phyloP scores from a whole-genome alignment of 345 rosid species.

The Linum lewisii region DNA sequence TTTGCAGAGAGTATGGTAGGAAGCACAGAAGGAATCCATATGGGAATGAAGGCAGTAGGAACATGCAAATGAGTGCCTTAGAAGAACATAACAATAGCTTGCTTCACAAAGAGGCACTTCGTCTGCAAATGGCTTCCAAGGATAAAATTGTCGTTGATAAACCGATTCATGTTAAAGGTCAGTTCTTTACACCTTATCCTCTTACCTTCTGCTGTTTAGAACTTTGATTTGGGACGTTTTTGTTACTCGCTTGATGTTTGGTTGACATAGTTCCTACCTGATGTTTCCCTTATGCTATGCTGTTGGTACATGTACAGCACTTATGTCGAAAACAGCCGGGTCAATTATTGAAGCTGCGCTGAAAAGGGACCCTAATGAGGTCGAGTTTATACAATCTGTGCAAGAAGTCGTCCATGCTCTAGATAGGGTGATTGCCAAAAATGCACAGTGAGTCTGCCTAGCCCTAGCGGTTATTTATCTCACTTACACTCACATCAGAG shows the following conservation, averaged over 20 bases:
- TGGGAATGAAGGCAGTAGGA: slow-evolving; percentile 98
- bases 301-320: too few species aligned
- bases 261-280: background rate
- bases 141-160: slow-evolving; percentile 84
- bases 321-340: slow-evolving; percentile 99
- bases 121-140: slow-evolving; percentile 95
- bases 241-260: background rate
- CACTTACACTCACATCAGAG: background rate
- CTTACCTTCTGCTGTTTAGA: slow-evolving; percentile 5
- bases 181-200: slow-evolving; percentile 8
- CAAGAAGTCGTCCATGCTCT: slow-evolving; percentile 96
- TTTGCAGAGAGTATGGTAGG: slow-evolving; percentile 94
- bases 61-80: slow-evolving; percentile 99
- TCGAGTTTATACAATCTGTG: slow-evolving; percentile 83
- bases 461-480: background rate
- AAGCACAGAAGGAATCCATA: slow-evolving; percentile 96
- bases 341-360: slow-evolving; percentile 82
- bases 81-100: slow-evolving; percentile 98
- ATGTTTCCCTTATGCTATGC: slow-evolving; percentile 29
- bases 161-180: slow-evolving; percentile 87
- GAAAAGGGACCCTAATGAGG: slow-evolving; percentile 93
- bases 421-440: slow-evolving; percentile 96
- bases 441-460: slow-evolving; percentile 68
- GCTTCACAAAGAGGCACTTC: slow-evolving; percentile 98
- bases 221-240: background rate